Base-by-base conservation (phyloP, 164 flowering plant genomes). In the Sedum album region DNA sequence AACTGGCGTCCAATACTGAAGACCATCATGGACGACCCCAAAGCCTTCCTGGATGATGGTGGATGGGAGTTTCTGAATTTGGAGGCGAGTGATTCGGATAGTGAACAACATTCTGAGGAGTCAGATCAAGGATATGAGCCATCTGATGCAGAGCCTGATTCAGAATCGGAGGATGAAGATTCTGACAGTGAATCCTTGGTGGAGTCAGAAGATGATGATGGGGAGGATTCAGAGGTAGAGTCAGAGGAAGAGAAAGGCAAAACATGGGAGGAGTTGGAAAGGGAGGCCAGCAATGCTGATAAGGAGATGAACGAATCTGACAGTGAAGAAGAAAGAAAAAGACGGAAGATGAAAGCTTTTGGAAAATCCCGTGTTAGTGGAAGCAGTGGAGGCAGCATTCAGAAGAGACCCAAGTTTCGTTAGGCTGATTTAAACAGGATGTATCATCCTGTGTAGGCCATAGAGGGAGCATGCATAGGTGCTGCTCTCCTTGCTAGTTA, bases 231-330 rank as follows among this genome's bases (percentile, higher is more conserved):
- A 0, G 96, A 85, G 48, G 93, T 81, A 51, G 91, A 73, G 5
- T 80, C 79, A 0, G 95, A 85, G 69, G 97, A 91, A 68, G 91
- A 88, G 53, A 76, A 83, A 63, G 93, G 86, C 7, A 87, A 87
- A 74, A 84, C 92, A 3, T 88, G 97, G 97, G 93, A 90, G 66
- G 94, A 90, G 84, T 75, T 90, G 71, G 94, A 90, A 71, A 84
- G 93, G 75, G 97, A 90, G 76, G 97, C 94, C 39, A 87, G 86
- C 75, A 78, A 88, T 78, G 94, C 92, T 31, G 94, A 90, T 57
- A 76, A 83, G 53, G 91, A 87, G 79, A 83, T 82, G 20, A 77
- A 68, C 71, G 95, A 87, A 10, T 86, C 91, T 0, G 97, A 91
- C 74, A 88, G 97, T 60, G 95, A 88, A 70, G 88, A 86, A 26